phyloP scores from a whole-genome alignment of 805 yeast species.

The Candida railenensis region DNA sequence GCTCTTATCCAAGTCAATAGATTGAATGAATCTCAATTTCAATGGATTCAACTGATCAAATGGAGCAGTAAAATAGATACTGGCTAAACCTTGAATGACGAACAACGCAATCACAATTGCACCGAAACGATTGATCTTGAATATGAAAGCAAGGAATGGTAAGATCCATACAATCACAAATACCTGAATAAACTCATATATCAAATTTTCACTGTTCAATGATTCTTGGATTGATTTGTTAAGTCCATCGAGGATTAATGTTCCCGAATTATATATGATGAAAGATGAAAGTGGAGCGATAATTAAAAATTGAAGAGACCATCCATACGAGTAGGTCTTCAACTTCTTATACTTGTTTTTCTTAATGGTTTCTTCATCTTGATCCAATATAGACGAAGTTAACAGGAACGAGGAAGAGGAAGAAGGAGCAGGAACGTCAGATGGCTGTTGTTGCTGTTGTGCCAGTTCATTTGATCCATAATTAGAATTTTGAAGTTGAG shows the following conservation, averaged over 20 bases:
- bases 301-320: conserved; percentile 73
- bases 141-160: conserved; percentile 67
- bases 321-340: conserved; percentile 64
- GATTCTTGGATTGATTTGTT: conserved; percentile 75
- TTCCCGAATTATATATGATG: conserved; percentile 54
- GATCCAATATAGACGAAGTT: conserved; percentile 4
- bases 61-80: conserved; percentile 48
- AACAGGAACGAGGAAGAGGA: conserved; percentile 21
- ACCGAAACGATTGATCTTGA: conserved; percentile 59
- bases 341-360: conserved; percentile 19
- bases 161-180: conserved; percentile 32
- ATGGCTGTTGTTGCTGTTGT: not conserved
- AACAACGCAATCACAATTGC: conserved; percentile 39
- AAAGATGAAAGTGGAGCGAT: conserved; percentile 65
- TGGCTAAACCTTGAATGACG: conserved; percentile 34
- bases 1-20: conserved; percentile 44
- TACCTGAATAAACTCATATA: conserved; percentile 26
- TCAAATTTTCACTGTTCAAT: conserved; percentile 35
- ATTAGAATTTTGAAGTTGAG: conserved; percentile 11
- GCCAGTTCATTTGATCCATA: conserved; percentile 16
- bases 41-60: conserved; percentile 63
- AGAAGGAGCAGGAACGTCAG: conserved; percentile 5
- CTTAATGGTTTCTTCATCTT: conserved; percentile 18
- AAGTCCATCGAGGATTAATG: conserved; percentile 59
- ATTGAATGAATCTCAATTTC: conserved; percentile 70